Conservation (phyloP, 2,329 filamentous ascomycete species). For the Colletotrichum incanum region DNA sequence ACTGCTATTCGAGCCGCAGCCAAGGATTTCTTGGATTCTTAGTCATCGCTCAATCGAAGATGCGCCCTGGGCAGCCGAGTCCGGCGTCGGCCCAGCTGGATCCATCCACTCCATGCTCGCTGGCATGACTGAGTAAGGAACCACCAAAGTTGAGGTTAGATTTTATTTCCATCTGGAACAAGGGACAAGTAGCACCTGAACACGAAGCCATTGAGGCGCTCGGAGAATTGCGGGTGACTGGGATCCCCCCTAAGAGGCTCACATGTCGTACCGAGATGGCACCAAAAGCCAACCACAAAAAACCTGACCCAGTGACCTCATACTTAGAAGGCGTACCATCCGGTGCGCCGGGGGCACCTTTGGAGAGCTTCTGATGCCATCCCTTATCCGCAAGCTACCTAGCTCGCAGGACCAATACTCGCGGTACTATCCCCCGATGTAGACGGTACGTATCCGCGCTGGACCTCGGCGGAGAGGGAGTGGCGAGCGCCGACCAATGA, state of each 20-base stretch:
- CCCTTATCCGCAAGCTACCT: slow-evolving; percentile 35
- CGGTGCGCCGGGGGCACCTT: slow-evolving; percentile 32
- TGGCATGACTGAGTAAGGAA: slow-evolving; percentile 6
- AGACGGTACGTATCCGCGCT: slow-evolving; percentile 27
- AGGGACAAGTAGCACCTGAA: slow-evolving; percentile 26
- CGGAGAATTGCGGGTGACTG: slow-evolving; percentile 39
- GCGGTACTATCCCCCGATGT: slow-evolving; percentile 7
- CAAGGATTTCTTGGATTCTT: neutral
- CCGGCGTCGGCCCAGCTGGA: slow-evolving; percentile 29
- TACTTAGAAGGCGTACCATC: slow-evolving; percentile 30
- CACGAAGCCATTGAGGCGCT: slow-evolving; percentile 25
- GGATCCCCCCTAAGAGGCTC: slow-evolving; percentile 33
- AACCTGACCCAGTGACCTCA: slow-evolving; percentile 38
- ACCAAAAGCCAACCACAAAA: slow-evolving; percentile 10
- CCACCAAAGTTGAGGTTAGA: slow-evolving; percentile 6
- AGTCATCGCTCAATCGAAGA: slow-evolving; percentile 12
- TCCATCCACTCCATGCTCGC: slow-evolving; percentile 7
- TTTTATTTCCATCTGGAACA: slow-evolving; percentile 23
- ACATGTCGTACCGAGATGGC: slow-evolving; percentile 28
- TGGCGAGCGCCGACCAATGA: slow-evolving; percentile 36
- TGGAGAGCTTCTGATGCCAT: slow-evolving; percentile 26
- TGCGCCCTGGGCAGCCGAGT: slow-evolving; percentile 14
- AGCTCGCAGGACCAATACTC: slow-evolving; percentile 15
- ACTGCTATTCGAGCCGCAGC: neutral
- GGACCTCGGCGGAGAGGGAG: slow-evolving; percentile 42